Percentiles rank a stretch among this genome's conserved stretches.
Evolutionary conservation across 139 green algal genomes (phyloP).

Genomic region (Pseudopediastrum boryanum): DNA sequence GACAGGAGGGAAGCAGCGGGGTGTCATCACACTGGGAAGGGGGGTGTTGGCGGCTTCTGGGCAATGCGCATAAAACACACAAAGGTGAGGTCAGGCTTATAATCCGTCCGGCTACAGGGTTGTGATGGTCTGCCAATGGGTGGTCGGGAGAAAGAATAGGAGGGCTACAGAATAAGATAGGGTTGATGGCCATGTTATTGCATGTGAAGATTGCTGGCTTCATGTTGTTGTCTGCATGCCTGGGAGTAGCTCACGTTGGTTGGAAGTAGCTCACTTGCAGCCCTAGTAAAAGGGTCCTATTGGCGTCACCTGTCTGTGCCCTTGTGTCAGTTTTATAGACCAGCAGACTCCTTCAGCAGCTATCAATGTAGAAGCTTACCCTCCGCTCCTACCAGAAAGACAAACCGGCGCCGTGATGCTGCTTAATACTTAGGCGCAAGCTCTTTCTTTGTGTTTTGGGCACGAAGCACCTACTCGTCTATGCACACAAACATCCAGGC

Average conservation of each 20-base stretch:
- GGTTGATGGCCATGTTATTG: too few species aligned
- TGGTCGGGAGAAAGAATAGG: slow-evolving; percentile 3
- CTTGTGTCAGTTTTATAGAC: neutral
- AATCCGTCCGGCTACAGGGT: neutral
- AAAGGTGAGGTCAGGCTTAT: slow-evolving; percentile 12
- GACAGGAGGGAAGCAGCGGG: slow-evolving; percentile 62
- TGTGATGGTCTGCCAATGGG: neutral
- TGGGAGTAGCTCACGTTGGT: too few species aligned
- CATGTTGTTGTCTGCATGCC: too few species aligned
- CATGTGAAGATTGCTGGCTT: too few species aligned
- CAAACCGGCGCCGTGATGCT: too few species aligned
- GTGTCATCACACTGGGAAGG: slow-evolving; percentile 54
- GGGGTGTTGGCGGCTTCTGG: slow-evolving; percentile 58
- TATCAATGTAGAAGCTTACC: neutral
- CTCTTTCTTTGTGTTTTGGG: too few species aligned
- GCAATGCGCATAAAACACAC: slow-evolving; percentile 56
- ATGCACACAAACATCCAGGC: neutral
- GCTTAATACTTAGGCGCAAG: too few species aligned
- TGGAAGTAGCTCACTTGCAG: too few species aligned
- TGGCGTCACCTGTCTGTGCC: neutral
- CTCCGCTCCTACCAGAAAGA: neutral
- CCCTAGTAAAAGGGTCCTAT: too few species aligned
- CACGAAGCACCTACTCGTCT: neutral
- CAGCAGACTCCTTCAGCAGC: neutral
- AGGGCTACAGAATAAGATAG: slow-evolving; percentile 14